phyloP scores from a whole-genome alignment of 257 asterid genomes.

The Petunia secreta region DNA sequence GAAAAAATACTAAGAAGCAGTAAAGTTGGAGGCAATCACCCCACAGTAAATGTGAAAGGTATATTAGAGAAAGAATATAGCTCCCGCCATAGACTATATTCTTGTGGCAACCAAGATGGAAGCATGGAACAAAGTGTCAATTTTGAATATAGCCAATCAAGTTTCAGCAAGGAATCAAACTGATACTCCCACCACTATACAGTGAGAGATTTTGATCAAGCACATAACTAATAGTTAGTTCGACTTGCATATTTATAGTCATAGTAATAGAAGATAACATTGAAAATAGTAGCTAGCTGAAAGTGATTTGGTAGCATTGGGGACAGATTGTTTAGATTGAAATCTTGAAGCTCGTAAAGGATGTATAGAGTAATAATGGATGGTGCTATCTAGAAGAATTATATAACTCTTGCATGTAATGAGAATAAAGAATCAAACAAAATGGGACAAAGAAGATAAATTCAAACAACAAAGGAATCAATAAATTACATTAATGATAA shows the following conservation, averaged over 20 bases:
- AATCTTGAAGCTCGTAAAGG: background rate
- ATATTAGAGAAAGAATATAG: background rate
- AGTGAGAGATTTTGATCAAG: background rate
- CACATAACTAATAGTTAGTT: background rate
- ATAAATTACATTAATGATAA: background rate
- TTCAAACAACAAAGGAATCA: background rate
- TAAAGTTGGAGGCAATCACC: constrained; percentile 8
- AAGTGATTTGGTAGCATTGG: background rate
- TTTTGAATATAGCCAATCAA: background rate
- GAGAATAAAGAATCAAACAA: background rate
- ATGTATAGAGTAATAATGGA: background rate
- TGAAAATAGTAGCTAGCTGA: background rate
- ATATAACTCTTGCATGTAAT: background rate
- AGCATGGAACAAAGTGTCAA: constrained; percentile 3
- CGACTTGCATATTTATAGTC: background rate
- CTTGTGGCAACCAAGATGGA: background rate
- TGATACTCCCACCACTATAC: constrained; percentile 9
- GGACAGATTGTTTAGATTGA: background rate
- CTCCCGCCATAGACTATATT: background rate
- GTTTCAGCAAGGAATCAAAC: background rate
- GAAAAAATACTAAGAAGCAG: background rate
- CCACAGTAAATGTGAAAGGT: background rate
- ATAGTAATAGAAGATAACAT: background rate
- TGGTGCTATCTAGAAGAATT: background rate
- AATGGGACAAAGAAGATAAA: constrained; percentile 15